phyloP scores from a whole-genome alignment of 108 stramenopile species.

The Cyclotella distinguenda region DNA sequence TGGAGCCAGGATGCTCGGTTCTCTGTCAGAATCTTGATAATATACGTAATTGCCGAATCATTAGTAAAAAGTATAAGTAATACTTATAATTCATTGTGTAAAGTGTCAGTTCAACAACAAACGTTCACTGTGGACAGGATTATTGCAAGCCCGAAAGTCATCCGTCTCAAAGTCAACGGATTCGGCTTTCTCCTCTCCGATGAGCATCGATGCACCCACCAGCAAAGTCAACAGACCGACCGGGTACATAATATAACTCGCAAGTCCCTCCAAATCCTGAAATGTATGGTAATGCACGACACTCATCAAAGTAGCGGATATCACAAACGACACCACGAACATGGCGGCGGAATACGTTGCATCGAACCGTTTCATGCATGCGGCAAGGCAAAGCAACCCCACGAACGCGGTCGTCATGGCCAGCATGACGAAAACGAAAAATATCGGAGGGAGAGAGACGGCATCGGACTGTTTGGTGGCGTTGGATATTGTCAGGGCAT shows the following conservation, averaged over 20 bases:
- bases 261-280: slow-evolving; percentile 38
- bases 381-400: slow-evolving; percentile 65
- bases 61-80: too few relatives aligned
- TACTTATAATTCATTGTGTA: too few relatives aligned
- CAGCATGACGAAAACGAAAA: slow-evolving; percentile 39
- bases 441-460: slow-evolving; percentile 14
- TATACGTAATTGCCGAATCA: too few relatives aligned
- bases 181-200: slow-evolving; percentile 1
- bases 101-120: too few relatives aligned
- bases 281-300: slow-evolving; percentile 79
- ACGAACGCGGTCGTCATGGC: slow-evolving; percentile 59
- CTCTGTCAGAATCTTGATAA: too few relatives aligned
- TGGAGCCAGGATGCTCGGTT: too few relatives aligned
- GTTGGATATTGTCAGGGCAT: slow-evolving; percentile 65
- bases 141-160: too few relatives aligned
- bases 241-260: slow-evolving; percentile 62
- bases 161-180: too few relatives aligned
- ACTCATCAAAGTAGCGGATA: slow-evolving; percentile 71
- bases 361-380: slow-evolving; percentile 85
- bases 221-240: slow-evolving; percentile 60
- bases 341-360: slow-evolving; percentile 77
- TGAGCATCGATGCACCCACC: slow-evolving; percentile 62
- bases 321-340: slow-evolving; percentile 81
- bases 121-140: too few relatives aligned
- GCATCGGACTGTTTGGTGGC: slow-evolving; percentile 9